A percentile compares a stretch with the other conserved stretches of the same genome.
Evolutionary conservation across 345 rosid genomes (phyloP).

Genomic region (Kernera saxatilis): DNA sequence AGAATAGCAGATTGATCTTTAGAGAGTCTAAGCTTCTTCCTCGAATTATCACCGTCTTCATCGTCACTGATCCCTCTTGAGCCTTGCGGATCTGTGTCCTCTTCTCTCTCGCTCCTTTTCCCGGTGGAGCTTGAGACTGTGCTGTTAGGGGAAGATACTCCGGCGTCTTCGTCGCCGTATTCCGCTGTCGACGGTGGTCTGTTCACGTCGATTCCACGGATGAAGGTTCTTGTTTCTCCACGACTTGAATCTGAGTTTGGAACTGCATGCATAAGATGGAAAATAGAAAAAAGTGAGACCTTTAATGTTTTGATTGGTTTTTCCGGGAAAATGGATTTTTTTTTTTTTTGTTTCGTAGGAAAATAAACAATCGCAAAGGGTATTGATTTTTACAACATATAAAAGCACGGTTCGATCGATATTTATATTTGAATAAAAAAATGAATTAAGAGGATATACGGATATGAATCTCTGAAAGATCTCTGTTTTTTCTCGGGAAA

Average conservation of each 20-base stretch:
- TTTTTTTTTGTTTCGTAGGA: not conserved
- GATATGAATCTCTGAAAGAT: not conserved
- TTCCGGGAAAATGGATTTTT: not conserved
- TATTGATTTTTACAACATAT: no score
- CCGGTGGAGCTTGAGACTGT: conserved; percentile 89
- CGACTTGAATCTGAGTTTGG: conserved; percentile 49
- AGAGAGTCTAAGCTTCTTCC: conserved; percentile 89
- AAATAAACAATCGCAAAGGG: not conserved
- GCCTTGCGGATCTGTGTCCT: conserved; percentile 55
- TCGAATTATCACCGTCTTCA: conserved; percentile 83
- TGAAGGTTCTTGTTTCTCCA: conserved; percentile 47
- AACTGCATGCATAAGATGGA: conserved; percentile 55
- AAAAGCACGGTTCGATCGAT: not conserved
- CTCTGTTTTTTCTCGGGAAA: conserved; percentile 20
- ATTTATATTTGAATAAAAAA: not conserved
- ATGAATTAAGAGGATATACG: not conserved
- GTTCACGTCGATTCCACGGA: conserved; percentile 90
- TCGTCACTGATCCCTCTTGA: conserved; percentile 83
- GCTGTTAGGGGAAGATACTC: conserved; percentile 90
- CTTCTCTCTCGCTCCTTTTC: conserved; percentile 83
- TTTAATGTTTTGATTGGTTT: not conserved
- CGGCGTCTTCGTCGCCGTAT: conserved; percentile 78
- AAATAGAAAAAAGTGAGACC: not conserved
- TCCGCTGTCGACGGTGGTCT: conserved; percentile 55
- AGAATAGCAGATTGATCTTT: conserved; percentile 94